Evolutionary conservation across 1,284 basidiomycete genomes (phyloP), one percentile per base, ranked within the genome.

Genomic region (Austroboletus novae-zelandiae): DNA sequence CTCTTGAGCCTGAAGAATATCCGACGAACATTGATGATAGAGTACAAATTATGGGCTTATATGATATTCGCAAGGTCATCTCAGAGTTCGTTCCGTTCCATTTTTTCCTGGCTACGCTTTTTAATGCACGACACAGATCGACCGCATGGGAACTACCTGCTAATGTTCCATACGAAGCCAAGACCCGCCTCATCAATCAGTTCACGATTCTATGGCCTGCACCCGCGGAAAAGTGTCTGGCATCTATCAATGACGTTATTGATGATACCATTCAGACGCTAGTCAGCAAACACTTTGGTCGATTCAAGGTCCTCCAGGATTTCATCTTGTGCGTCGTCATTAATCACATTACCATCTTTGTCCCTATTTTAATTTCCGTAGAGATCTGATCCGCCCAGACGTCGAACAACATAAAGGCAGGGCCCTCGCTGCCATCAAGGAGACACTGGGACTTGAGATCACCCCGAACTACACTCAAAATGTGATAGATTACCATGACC

Each of bases 91-190:
- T 57, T 18, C n/a, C 9, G n/a, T 37, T 34, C 4, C 2, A 11
- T 17, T 18, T 11, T 2, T 18, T 23, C 4, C 10, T 23, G 9
- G 14, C 27, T 36, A 9, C 7, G 32, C 23, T 17, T 25, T 43
- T 42, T 55, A 1, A 3, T 2, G 29, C 34, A 17, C 31, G 3
- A 23, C 20, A 23, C 52, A 81, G 79, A 2, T 71, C 71, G 9
- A 74, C 69, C 4, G 69, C 64, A 4, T 82, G 80, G 80, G 79
- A 82, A 48, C 70, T 82, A 5, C 78, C 77, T 0, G 66, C 68
- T 5, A 70, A 79, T 44, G 62, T 80, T 32, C 80, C 79, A 0
- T 81, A 75, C 42, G 74, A 76, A 34, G 78, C 77, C 3, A 79
- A 75, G 35, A 69, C 64, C 25, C 61, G 56, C 9, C 69, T 82